A percentile compares a stretch with the other conserved stretches of the same genome.
phyloP scores from a whole-genome alignment of 306 rosid genomes.

The Lupinus albus region DNA sequence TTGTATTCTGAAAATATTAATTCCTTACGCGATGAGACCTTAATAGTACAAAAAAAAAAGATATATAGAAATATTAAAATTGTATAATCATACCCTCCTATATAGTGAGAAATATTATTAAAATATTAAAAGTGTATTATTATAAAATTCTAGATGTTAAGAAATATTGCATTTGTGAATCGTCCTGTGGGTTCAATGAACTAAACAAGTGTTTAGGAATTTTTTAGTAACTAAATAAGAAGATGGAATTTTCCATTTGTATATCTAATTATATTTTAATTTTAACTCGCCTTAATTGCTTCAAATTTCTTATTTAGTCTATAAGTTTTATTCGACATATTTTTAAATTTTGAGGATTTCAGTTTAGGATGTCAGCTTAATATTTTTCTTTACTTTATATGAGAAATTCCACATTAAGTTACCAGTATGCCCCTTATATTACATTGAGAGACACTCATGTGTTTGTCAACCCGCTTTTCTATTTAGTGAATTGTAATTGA shows the following conservation, averaged over 20 bases:
- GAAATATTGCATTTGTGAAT: not conserved
- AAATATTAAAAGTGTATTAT: too few relatives aligned
- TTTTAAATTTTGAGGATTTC: not conserved
- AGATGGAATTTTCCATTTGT: conserved; percentile 26
- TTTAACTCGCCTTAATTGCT: conserved; percentile 40
- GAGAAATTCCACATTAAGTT: not conserved
- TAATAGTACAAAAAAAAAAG: too few relatives aligned
- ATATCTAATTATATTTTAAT: conserved; percentile 42
- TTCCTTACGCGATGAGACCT: too few relatives aligned
- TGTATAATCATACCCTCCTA: too few relatives aligned
- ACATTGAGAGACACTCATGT: too few relatives aligned
- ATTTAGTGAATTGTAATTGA: too few relatives aligned
- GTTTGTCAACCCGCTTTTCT: too few relatives aligned
- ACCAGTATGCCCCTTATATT: not conserved
- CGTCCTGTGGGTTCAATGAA: not conserved
- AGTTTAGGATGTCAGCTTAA: not conserved
- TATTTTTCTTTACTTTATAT: not conserved
- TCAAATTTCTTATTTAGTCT: conserved; percentile 18
- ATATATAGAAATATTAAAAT: not conserved
- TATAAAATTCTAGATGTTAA: too few relatives aligned
- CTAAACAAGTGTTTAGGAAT: not conserved
- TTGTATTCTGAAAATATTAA: too few relatives aligned
- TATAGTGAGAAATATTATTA: too few relatives aligned
- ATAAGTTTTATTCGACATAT: not conserved
- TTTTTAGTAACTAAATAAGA: conserved; percentile 6